Evolutionary conservation across 306 rosid genomes (phyloP), one percentile per base, ranked within the genome.

Genomic region (Ammopiptanthus mongolicus): DNA sequence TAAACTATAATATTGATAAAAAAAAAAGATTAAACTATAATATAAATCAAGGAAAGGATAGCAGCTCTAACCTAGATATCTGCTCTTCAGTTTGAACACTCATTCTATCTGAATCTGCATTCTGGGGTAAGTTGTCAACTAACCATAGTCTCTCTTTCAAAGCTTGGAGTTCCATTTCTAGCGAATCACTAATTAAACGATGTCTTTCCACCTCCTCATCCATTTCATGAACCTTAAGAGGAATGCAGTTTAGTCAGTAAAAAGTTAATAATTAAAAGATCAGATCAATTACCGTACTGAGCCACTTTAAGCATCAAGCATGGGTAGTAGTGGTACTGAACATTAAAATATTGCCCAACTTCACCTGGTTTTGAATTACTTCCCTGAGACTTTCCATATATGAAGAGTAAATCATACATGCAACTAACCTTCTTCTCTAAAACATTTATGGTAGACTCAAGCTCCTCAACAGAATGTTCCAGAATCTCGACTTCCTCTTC

Each of bases 401-500:
- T 37, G 15, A 15, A 59, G 50, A 21, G 33, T 50, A 63, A 55
- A 41, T 50, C 37, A 2, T 18, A 23, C 13, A 65, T 5, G 48
- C 36, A 87, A 65, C 83, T 63, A 63, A 95, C 98, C 98, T 91
- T 95, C 72, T 85, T 87, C 87, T 95, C 98, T 61, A 95, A 84
- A 76, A 91, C 94, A 87, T 95, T 87, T 78, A 95, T 86, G 78
- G 98, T 95, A 74, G 87, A 77, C 76, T 95, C 98, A 52, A 95
- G 97, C 85, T 95, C 98, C 83, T 91, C 98, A 79, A 95, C 87
- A 70, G 98, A 95, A 78, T 53, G 85, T 79, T 95, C 98, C 82
- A 95, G 86, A 80, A 95, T 91, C 84, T 85, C 90, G 64, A 91
- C 97, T 75, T 95, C 98, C 87, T 91, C 97, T 82, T 91, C 97